Base-by-base conservation (phyloP, 179 eudicot genomes). In the Silene vulgaris region DNA sequence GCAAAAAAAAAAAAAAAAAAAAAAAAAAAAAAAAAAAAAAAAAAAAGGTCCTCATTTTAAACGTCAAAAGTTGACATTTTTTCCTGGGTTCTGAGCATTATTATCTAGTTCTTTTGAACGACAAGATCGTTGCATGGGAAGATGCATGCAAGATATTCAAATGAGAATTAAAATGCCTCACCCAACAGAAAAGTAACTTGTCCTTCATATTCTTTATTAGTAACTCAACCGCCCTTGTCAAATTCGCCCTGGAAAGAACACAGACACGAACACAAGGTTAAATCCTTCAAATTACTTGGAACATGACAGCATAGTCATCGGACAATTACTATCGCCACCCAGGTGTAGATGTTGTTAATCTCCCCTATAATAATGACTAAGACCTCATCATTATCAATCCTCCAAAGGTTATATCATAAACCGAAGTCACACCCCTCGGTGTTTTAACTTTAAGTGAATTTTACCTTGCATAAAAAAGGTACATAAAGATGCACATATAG, bases 141-240 rank as follows among this genome's bases (percentile, higher is more conserved):
- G 23, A 75, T 52, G 73, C 64, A n/a, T 52, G 72, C 59, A 56
- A 17, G 30, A 76, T 65, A 67, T 43, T 71, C 52, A 40, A 61
- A 71, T 48, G 32, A 64, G 65, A 75, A 8, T 26, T 35, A 35
- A 40, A 77, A 82, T 60, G 35, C 37, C 89, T 89, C 73, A 93
- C 98, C 98, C 98, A 93, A 74, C 90, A 88, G 65, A 93, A 93
- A n/a, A 86, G 89, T 80, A 93, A 80, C 69, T 78, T 83, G 13
- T 77, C 5, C 82, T 83, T 83, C 56, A 61, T 72, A 12, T 80
- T 65, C 68, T 87, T 85, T 90, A 93, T 73, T 64, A 93, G 90
- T 82, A 88, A 90, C 80, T 93, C 85, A 61, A 91, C 72, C 75
- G 84, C 86, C 12, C 29, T 68, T 21, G 82, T 81, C 69, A 90